Evolutionary conservation across 2,329 filamentous ascomycete species (phyloP).

Genomic region (Phialophora expanda): DNA sequence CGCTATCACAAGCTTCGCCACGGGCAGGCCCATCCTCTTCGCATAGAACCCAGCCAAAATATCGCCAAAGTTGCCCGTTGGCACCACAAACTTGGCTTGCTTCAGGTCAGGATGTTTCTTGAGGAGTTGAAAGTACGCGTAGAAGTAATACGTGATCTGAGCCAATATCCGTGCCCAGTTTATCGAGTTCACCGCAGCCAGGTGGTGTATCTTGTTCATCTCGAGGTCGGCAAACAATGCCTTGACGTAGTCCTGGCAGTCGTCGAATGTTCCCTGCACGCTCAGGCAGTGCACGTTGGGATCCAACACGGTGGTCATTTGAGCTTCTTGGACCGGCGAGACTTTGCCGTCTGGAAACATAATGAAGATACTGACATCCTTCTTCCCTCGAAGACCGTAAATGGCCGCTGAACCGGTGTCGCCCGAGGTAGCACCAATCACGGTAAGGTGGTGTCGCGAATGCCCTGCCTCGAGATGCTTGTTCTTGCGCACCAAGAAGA

Average conservation of each 20-base stretch:
- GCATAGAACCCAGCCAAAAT: conserved; percentile 90
- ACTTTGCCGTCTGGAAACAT: conserved; percentile 90
- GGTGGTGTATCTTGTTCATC: conserved; percentile 79
- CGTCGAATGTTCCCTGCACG: conserved; percentile 90
- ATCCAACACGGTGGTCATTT: conserved; percentile 95
- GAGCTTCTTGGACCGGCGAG: conserved; percentile 88
- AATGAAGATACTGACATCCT: conserved; percentile 96
- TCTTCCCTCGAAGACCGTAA: conserved; percentile 91
- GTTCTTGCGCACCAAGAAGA: conserved; percentile 54
- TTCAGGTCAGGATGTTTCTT: conserved; percentile 59
- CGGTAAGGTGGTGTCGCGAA: conserved; percentile 79
- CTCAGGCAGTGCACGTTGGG: conserved; percentile 90
- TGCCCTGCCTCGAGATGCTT: conserved; percentile 48
- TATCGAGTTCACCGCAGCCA: conserved; percentile 95
- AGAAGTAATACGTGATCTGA: conserved; percentile 96
- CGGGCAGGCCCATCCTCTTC: conserved; percentile 79
- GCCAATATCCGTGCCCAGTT: conserved; percentile 95
- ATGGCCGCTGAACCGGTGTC: conserved; percentile 93
- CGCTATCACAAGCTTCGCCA: conserved; percentile 86
- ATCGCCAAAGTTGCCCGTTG: conserved; percentile 96
- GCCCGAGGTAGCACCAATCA: conserved; percentile 84
- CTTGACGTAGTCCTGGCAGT: conserved; percentile 96
- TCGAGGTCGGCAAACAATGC: conserved; percentile 84
- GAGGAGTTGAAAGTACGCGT: conserved; percentile 84
- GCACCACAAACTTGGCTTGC: conserved; percentile 82